Evolutionary conservation across 176 grass and related monocot species (phyloP), one percentile per base, ranked within the genome.

Genomic region (Luzula sylvatica): DNA sequence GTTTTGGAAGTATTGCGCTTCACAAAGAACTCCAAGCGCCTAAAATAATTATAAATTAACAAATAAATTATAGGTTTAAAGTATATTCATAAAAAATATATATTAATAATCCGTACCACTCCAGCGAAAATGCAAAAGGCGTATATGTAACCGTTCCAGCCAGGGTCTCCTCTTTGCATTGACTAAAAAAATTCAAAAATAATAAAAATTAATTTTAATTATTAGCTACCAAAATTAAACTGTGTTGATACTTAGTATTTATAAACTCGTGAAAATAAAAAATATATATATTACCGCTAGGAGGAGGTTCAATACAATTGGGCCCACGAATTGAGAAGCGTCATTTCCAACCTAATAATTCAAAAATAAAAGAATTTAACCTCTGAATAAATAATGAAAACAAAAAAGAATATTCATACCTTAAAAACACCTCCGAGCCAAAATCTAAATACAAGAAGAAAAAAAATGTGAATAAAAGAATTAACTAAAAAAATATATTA

Each of bases 1-100:
- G 68, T 98, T 98, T 56, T 90, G 92, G 77, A 98, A 98, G 75
- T 98, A 98, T 18, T 98, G 92, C 66, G 85, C 92, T 82, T 98
- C 92, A 61, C 30, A 27, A 58, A 98, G 75, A 66, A 98, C 92
- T 65, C 92, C 92, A 29, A 98, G 52, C 14, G 65, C 66, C 85
- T 98, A 72, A 50, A 53, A 63, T 71, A 35, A 57, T 70, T 38
- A 25, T 15, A 2, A n/a, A n/a, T 35, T 35, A 35, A 35, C 9
- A 35, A 35, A 35, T 9, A 35, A 9, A 7, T 35, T 35, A 35
- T 4, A 7, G 9, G 30, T 35, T 35, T 59, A 19, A 69, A 29
- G 56, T 9, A 46, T 55, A 20, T 19, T 14, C 20, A 13, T 43
- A 32, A 49, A 64, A 35, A 8, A 7, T 65, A n/a, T n/a, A n/a